Evolutionary conservation across 1,139 yeast genomes (phyloP).

Genomic region (Suhomyces anneliseae): DNA sequence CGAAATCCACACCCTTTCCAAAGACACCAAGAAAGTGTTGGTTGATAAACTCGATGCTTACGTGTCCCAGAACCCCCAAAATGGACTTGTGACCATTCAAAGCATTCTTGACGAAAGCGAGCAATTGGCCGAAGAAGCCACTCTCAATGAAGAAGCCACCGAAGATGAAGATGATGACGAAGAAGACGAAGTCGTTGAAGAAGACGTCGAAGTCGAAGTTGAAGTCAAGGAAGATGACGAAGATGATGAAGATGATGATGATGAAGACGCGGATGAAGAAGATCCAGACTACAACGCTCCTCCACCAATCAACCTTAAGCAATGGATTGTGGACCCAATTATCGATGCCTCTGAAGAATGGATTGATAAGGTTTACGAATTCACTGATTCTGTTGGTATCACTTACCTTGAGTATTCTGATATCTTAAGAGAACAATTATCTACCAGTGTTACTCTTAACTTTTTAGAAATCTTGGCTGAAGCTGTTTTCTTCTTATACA

Average conservation of each 20-base stretch:
- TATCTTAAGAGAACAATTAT: slow-evolving; percentile 49
- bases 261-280: slow-evolving; percentile 21
- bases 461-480: slow-evolving; percentile 43
- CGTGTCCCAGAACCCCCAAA: slow-evolving; percentile 37
- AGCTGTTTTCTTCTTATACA: slow-evolving; percentile 33
- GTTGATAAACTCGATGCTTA: slow-evolving; percentile 42
- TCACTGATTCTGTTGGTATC: slow-evolving; percentile 41
- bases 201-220: slow-evolving; percentile 21
- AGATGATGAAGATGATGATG: slow-evolving; percentile 25
- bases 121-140: slow-evolving; percentile 18
- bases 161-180: slow-evolving; percentile 23
- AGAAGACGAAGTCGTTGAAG: slow-evolving; percentile 19
- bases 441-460: slow-evolving; percentile 50
- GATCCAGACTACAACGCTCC: slow-evolving; percentile 30
- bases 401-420: slow-evolving; percentile 44
- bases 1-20: slow-evolving; percentile 34
- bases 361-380: slow-evolving; percentile 31
- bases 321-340: slow-evolving; percentile 40
- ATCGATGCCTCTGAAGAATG: slow-evolving; percentile 32
- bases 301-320: slow-evolving; percentile 45
- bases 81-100: slow-evolving; percentile 31
- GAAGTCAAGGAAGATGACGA: slow-evolving; percentile 15
- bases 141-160: slow-evolving; percentile 21
- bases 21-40: slow-evolving; percentile 46
- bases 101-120: slow-evolving; percentile 17